A percentile compares a stretch with the other conserved stretches of the same genome.
phyloP scores from a whole-genome alignment of 2,329 filamentous ascomycete species.

The Aspergillus sp. region DNA sequence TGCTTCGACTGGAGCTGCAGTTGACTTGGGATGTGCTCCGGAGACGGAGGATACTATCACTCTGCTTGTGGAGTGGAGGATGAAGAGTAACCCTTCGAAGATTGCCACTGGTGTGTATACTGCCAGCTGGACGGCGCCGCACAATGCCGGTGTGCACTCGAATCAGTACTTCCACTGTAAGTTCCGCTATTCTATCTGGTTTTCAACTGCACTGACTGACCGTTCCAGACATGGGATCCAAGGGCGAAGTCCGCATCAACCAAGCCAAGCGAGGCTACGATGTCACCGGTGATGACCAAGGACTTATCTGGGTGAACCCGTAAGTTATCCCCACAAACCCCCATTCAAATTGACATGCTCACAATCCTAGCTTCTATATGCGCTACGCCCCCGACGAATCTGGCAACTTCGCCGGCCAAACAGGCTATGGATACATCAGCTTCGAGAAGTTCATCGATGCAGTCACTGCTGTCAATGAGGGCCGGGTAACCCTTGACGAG shows the following conservation, averaged over 20 bases:
- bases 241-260: constrained; percentile 81
- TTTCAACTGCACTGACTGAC: background rate
- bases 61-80: constrained; percentile 79
- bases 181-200: constrained; percentile 7
- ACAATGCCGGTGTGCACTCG: constrained; percentile 87
- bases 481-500: constrained; percentile 63
- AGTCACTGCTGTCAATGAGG: constrained; percentile 69
- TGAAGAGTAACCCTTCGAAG: constrained; percentile 61
- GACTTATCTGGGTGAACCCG: constrained; percentile 81
- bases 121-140: constrained; percentile 87
- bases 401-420: constrained; percentile 87
- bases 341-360: background rate
- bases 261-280: constrained; percentile 94
- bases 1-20: constrained; percentile 72
- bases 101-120: constrained; percentile 85
- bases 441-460: constrained; percentile 96
- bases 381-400: constrained; percentile 90
- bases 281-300: constrained; percentile 71
- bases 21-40: constrained; percentile 67
- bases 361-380: constrained; percentile 66
- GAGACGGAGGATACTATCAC: constrained; percentile 92
- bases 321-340: constrained; percentile 29
- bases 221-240: constrained; percentile 59
- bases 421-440: constrained; percentile 85
- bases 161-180: constrained; percentile 90